Percentiles rank a stretch among this genome's conserved stretches.
phyloP scores from a whole-genome alignment of 2,329 filamentous ascomycete genomes.

The Trichoderma sp. region DNA sequence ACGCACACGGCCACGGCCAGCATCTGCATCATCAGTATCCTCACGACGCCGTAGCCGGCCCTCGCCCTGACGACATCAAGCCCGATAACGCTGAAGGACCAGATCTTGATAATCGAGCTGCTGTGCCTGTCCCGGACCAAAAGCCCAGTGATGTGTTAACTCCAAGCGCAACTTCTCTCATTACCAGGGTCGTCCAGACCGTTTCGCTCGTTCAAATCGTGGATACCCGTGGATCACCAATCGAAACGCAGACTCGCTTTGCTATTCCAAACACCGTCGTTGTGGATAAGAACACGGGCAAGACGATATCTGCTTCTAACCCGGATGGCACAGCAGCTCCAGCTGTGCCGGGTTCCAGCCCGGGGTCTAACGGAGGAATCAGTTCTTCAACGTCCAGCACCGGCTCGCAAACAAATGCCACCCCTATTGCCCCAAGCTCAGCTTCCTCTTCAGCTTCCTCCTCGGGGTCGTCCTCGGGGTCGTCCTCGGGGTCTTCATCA shows the following conservation, averaged over 20 bases:
- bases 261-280: constrained; percentile 42
- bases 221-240: constrained; percentile 48
- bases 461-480: not conserved
- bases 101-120: constrained; percentile 18
- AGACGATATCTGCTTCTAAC: constrained; percentile 39
- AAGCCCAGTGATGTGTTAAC: constrained; percentile 9
- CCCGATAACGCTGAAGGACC: constrained; percentile 3
- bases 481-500: not conserved
- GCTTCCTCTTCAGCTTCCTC: not conserved
- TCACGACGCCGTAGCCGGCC: constrained; percentile 23
- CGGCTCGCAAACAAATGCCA: not conserved
- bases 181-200: constrained; percentile 55
- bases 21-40: constrained; percentile 31
- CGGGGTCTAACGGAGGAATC: not conserved
- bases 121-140: constrained; percentile 26
- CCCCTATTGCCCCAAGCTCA: not conserved
- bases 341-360: constrained; percentile 9
- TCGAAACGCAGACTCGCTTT: constrained; percentile 47
- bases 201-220: constrained; percentile 57
- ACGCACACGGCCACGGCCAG: constrained; percentile 26
- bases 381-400: not conserved
- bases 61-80: constrained; percentile 28
- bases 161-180: constrained; percentile 28
- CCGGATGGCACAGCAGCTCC: constrained; percentile 25
- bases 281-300: constrained; percentile 39